Base-by-base conservation (phyloP, 2,329 filamentous ascomycete species). In the Alternaria postmessia region DNA sequence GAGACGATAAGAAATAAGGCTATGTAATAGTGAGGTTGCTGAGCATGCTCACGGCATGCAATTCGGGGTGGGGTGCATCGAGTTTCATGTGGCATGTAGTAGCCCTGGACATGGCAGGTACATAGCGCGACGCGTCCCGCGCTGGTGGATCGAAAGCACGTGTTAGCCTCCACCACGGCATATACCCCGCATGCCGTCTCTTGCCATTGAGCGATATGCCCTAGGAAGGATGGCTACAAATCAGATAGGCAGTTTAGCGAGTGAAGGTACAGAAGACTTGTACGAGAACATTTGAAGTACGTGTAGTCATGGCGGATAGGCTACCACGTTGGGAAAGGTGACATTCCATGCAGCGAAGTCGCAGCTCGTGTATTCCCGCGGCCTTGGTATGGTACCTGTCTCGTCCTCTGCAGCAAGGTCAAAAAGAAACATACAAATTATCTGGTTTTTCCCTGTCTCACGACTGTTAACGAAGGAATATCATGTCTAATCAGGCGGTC, bases 401-500 rank as follows among this genome's bases (percentile, higher is more conserved):
- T 16, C 36, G 22, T 42, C 5, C 30, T 3, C 38, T 20, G 9
- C 42, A n/a, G 22, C 32, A 18, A 20, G 16, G n/a, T 14, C 11
- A 14, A 53, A 8, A 12, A 11, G 18, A 20, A 32, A 3, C 24
- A 52, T 24, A 14, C 16, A 44, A 12, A 14, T 7, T 7, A 6
- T 34, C 14, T n/a, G 3, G 3, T 6, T 18, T 54, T 54, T 3
- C 14, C 28, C 47, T 4, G 4, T 2, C 8, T 30, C 32, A 46
- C 11, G 11, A 30, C 12, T 11, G 14, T 42, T n/a, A 14, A n/a
- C 18, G 14, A 6, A 3, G 16, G 26, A 47, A 22, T 43, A 64
- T 18, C 24, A 75, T 74, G 70, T 48, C 64, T 32, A 54, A 52
- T 30, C 54, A 61, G 14, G 59, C 66, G 7, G 61, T 44, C 47